These are phyloP conservation scores for Chytriomyces confervae DNA, from an alignment of 192 early-diverging fungal genomes.

Conservation along the genomic window DNA sequence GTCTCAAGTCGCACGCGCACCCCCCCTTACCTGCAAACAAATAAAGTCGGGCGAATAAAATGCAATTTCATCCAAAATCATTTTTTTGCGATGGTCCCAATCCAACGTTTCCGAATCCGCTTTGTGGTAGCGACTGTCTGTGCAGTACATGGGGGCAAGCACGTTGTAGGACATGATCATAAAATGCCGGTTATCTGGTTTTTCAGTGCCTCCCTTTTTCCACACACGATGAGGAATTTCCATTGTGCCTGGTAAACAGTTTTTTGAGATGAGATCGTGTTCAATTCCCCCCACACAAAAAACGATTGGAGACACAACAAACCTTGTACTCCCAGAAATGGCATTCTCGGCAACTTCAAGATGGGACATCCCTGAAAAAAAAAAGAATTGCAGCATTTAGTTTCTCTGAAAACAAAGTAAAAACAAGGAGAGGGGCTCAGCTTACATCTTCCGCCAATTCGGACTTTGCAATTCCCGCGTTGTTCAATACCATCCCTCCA, in stretches of 20 bases:
- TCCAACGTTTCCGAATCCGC: slow-evolving; percentile 32
- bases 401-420: neutral
- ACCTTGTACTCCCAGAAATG: slow-evolving; percentile 12
- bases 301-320: too few relatives aligned
- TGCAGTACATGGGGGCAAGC: slow-evolving; percentile 52
- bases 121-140: slow-evolving; percentile 38
- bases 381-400: too few relatives aligned
- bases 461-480: slow-evolving; percentile 16
- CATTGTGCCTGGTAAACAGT: slow-evolving; percentile 30
- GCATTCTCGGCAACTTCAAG: slow-evolving; percentile 33
- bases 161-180: slow-evolving; percentile 58
- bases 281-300: too few relatives aligned
- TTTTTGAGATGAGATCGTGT: too few relatives aligned
- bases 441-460: slow-evolving; percentile 31
- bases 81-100: slow-evolving; percentile 47
- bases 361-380: slow-evolving; percentile 29
- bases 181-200: slow-evolving; percentile 44
- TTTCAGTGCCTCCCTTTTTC: slow-evolving; percentile 44
- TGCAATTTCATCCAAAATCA: slow-evolving; percentile 51
- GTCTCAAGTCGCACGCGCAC: too few relatives aligned
- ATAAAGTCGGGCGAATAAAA: slow-evolving; percentile 51
- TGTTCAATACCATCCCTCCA: slow-evolving; percentile 29
- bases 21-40: slow-evolving; percentile 56
- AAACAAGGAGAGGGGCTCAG: too few relatives aligned
- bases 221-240: slow-evolving; percentile 45